Evolutionary conservation across 2,329 filamentous ascomycete species (phyloP), one percentile per base, ranked within the genome.

Genomic region (Didymella pomorum): DNA sequence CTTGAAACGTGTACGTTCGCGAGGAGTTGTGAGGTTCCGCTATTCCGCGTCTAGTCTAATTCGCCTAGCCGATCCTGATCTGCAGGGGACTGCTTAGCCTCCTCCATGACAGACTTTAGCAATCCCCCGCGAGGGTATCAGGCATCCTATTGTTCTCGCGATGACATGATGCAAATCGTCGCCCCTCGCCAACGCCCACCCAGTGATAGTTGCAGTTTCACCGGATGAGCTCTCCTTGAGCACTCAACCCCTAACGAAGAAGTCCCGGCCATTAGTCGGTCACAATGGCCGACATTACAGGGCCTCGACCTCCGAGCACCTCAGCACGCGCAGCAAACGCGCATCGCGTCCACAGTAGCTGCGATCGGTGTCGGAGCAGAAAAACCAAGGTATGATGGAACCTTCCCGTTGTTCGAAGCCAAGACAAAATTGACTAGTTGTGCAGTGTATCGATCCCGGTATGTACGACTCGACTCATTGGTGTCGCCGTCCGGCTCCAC

Each of bases 391-490:
- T 70, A 71, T 46, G 52, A 53, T 44, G 47, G 37, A n/a, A 31
- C 11, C 14, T 41, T 45, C 51, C 21, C 57, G 33, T 42, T 47
- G 10, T 33, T 45, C 35, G 14, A 28, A 58, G 69, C 69, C 69
- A 65, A 71, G 71, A 44, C 41, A 41, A 50, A 51, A 51, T 63
- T 74, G 66, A 75, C 52, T 41, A 33, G n/a, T 14, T 42, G 48
- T 47, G 33, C 60, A 77, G 74, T 77, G 75, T 57, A 75, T 77
- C 58, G 75, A 77, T 64, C 75, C 75, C 64, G 68, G 75, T 77
- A 73, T 44, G 68, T 51, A 47, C 53, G 41, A 52, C 45, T 39
- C 47, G 43, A 51, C 16, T 57, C 43, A 51, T 56, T 57, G 28
- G 43, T 52, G 37, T 56, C 50, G 46, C 53, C 47, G 46, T 44